phyloP scores from a whole-genome alignment of 768 basidiomycete genomes.

The Tremella yokohamensis region DNA sequence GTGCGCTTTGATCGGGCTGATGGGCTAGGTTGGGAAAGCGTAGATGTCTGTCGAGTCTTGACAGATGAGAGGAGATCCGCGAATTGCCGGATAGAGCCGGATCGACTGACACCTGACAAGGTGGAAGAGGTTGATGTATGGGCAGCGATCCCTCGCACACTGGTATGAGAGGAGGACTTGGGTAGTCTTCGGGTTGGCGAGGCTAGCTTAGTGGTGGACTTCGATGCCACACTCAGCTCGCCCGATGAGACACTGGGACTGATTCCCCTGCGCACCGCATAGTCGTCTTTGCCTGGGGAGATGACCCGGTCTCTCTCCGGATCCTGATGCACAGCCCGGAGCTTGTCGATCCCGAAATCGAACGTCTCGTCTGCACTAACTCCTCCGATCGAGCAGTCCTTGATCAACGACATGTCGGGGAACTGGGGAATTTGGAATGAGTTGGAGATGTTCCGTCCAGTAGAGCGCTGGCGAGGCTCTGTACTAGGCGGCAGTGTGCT shows the following conservation, averaged over 20 bases:
- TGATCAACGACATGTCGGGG: constrained; percentile 9
- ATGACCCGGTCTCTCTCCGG: background rate
- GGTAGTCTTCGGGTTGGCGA: background rate
- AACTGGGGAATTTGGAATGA: background rate
- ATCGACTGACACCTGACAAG: background rate
- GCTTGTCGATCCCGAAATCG: constrained; percentile 2
- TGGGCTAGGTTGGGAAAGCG: background rate
- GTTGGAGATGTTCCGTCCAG: background rate
- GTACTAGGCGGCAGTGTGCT: too few species aligned
- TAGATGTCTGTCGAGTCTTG: background rate
- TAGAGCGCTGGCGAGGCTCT: too few species aligned
- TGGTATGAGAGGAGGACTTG: background rate
- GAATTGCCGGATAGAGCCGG: background rate
- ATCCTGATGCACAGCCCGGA: background rate
- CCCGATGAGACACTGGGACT: background rate
- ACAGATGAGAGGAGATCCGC: background rate
- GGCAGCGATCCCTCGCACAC: background rate
- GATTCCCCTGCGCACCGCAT: background rate
- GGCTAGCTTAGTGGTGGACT: background rate
- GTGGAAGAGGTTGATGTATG: background rate
- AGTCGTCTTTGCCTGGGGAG: background rate
- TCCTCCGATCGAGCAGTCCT: constrained; percentile 13
- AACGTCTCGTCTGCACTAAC: constrained; percentile 14
- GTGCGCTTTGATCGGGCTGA: constrained; percentile 14
- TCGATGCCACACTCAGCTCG: background rate